Conservation (phyloP, 495 filamentous ascomycete genomes). For the Xylaria scruposa region DNA sequence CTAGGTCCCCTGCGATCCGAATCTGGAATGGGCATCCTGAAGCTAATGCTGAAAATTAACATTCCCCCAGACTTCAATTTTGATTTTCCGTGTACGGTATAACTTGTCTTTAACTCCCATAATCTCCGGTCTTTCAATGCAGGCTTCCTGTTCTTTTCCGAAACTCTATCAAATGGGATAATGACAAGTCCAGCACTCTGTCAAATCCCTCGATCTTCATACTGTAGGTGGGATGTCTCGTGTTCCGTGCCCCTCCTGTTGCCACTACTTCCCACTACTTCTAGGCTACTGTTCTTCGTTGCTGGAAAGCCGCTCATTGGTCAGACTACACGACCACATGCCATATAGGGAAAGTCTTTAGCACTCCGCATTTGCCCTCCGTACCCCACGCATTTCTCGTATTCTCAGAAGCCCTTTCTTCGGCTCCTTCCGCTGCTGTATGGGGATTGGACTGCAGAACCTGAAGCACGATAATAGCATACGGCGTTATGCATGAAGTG, state of each 20-base stretch:
- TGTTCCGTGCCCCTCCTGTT: conserved; percentile 14
- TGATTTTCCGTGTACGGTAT: neutral
- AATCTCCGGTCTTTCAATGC: neutral
- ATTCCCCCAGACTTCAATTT: neutral
- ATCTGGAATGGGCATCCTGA: neutral
- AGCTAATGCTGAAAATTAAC: neutral
- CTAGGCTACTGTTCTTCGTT: neutral
- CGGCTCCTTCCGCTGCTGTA: neutral
- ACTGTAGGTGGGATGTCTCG: neutral
- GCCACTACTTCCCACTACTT: conserved; percentile 9
- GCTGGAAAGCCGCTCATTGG: conserved; percentile 9
- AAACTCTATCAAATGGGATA: neutral
- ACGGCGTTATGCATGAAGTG: conserved; percentile 2
- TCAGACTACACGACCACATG: conserved; percentile 16
- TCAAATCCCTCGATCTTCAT: neutral
- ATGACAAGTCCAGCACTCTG: neutral
- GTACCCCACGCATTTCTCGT: conserved; percentile 24
- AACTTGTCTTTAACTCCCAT: neutral
- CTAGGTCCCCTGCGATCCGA: conserved; percentile 2
- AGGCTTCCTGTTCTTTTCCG: neutral
- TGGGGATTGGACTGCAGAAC: conserved; percentile 1
- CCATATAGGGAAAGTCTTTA: conserved; percentile 22
- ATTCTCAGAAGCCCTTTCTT: conserved; percentile 9
- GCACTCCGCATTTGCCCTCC: conserved; percentile 26
- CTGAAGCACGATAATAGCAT: conserved; percentile 5